Evolutionary conservation across 208 protist genomes (phyloP).

Genomic region (Borovskyia barvae): DNA sequence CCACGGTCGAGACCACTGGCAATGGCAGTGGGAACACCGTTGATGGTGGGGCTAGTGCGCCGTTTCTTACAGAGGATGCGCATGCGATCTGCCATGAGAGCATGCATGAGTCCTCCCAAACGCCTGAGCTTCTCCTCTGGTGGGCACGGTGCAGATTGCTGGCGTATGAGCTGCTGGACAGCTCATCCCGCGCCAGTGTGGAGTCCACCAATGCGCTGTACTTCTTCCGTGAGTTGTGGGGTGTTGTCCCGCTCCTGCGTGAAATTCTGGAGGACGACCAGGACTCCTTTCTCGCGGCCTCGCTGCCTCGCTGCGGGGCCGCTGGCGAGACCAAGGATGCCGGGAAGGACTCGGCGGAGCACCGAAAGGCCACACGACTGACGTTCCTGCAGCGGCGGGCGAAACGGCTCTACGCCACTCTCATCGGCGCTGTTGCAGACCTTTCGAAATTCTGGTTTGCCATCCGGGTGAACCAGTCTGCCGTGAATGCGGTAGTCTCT

Average conservation of each 20-base stretch:
- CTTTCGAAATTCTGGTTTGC: conserved; percentile 44
- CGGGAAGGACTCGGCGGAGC: background rate
- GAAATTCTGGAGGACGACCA: conserved; percentile 40
- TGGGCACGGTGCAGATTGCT: conserved; percentile 82
- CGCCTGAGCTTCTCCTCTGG: conserved; percentile 53
- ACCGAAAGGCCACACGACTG: background rate
- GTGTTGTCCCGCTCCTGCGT: conserved; percentile 34
- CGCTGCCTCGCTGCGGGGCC: conserved; percentile 8
- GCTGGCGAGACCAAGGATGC: background rate
- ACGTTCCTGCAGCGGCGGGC: conserved; percentile 7
- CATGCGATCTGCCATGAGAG: conserved; percentile 39
- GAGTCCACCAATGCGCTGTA: conserved; percentile 34
- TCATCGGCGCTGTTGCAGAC: conserved; percentile 76
- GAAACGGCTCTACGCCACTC: conserved; percentile 34
- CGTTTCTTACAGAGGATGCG: conserved; percentile 22
- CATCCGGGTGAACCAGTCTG: conserved; percentile 20
- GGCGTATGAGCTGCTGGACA: conserved; percentile 38
- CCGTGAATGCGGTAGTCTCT: conserved; percentile 20
- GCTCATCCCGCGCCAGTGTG: conserved; percentile 33
- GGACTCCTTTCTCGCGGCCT: conserved; percentile 11
- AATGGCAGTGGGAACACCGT: background rate
- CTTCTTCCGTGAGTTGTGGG: conserved; percentile 66
- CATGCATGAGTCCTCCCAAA: conserved; percentile 43
- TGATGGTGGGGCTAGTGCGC: background rate
- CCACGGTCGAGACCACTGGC: background rate